Base-by-base conservation (phyloP, 371 early-diverging fungal genomes). In the Mortierella sp. region DNA sequence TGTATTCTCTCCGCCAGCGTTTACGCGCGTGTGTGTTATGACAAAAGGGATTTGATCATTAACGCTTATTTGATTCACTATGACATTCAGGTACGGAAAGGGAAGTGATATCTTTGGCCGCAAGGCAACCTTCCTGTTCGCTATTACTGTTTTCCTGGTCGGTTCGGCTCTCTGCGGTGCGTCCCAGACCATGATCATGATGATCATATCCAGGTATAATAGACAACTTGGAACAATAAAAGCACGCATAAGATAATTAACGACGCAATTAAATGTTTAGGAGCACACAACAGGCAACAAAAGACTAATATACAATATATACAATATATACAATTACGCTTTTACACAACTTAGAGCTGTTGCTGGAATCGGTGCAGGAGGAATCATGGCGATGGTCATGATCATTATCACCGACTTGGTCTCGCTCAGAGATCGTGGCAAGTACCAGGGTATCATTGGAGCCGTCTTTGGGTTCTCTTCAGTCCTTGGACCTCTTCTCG, bases 301-400 rank as follows among this genome's bases (percentile, higher is more conserved):
- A n/a, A n/a, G n/a, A n/a, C n/a, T n/a, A n/a, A n/a, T n/a, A n/a
- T n/a, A n/a, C n/a, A n/a, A n/a, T n/a, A n/a, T n/a, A n/a, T n/a
- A 31, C 21, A 38, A 38, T 21, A 6, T 21, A 50, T 21, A 3
- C 24, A 4, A 21, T 68, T 21, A 1, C 14, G 9, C 21, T 34
- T 19, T 38, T 24, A 3, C 21, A 21, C 24, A 16, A 19, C 21
- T 42, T 68, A 68, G 82, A 52, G 82, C 78, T n/a, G 60, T 81
- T 63, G 91, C 93, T n/a, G 96, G 96, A 38, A 78, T 94, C 14
- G 95, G 95, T 31, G 92, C 95, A n/a, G 96, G 95, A 50, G 89
- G 89, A 34, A 85, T 92, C 68, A 86, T 90, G 74, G 81, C 90
- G n/a, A 68, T 87, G 65, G 87, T 90, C 74, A 81, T 92, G 80